These are phyloP conservation scores for Euphorbia celastroides DNA, from an alignment of 441 rosid genomes.

Conservation along the genomic window DNA sequence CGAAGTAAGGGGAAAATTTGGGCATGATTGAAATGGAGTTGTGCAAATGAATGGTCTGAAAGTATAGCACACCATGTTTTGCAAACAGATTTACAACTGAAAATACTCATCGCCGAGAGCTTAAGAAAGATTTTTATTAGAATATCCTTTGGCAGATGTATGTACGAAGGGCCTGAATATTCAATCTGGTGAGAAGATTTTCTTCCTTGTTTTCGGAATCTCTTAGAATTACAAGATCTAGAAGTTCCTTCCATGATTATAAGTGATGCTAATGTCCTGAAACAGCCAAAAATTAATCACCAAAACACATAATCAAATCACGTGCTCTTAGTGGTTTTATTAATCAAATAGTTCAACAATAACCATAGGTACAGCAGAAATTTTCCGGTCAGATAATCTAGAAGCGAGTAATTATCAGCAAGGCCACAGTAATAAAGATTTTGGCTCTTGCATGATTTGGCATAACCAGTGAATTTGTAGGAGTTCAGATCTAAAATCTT, in stretches of 20 bases:
- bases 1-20: background rate
- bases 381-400: no score
- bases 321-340: no score
- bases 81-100: slow-evolving; percentile 1
- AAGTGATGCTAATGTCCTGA: no score
- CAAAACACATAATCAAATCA: no score
- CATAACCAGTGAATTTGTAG: no score
- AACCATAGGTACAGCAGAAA: no score
- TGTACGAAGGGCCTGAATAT: background rate
- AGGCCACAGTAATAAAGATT: background rate
- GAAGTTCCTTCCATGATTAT: no score
- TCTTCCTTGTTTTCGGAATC: background rate
- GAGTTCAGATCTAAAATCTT: no score
- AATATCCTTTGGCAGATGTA: background rate
- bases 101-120: background rate
- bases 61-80: background rate
- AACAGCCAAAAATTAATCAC: no score
- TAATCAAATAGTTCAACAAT: no score
- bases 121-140: background rate
- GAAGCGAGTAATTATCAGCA: no score
- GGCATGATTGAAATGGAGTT: slow-evolving; percentile 2
- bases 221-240: no score
- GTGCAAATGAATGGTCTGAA: slow-evolving; percentile 4
- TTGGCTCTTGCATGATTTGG: background rate
- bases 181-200: background rate